phyloP scores from a whole-genome alignment of 2,329 filamentous ascomycete genomes.

The Eurotiales sp. region DNA sequence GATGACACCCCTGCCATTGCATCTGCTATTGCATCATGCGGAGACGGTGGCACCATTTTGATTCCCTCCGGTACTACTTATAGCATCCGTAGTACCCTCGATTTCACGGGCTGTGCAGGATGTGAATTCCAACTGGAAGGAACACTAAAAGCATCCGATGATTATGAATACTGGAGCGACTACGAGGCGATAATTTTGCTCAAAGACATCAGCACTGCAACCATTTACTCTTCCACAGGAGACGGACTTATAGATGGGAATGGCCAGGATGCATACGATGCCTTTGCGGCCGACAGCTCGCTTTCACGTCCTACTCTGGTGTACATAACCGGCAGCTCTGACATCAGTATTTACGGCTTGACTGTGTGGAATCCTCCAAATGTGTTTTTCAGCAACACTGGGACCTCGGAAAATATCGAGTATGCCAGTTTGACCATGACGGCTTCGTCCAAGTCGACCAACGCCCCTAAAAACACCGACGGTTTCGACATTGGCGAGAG shows the following conservation, averaged over 20 bases:
- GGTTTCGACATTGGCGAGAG: constrained; percentile 43
- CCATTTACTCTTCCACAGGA: constrained; percentile 39
- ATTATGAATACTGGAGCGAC: constrained; percentile 42
- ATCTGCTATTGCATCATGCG: constrained; percentile 40
- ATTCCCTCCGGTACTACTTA: constrained; percentile 43
- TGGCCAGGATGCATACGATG: constrained; percentile 42
- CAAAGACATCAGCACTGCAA: constrained; percentile 34
- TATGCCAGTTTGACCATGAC: constrained; percentile 38
- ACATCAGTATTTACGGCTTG: constrained; percentile 38
- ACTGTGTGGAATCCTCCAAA: constrained; percentile 43
- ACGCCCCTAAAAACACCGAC: constrained; percentile 41
- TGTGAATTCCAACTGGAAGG: constrained; percentile 49
- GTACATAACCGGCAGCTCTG: constrained; percentile 37
- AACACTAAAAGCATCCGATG: constrained; percentile 35
- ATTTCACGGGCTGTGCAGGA: constrained; percentile 40
- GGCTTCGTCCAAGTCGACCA: constrained; percentile 37
- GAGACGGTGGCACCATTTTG: constrained; percentile 44
- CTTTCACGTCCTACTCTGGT: constrained; percentile 42
- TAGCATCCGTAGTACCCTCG: constrained; percentile 41
- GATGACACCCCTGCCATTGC: constrained; percentile 46
- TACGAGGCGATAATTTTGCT: constrained; percentile 40
- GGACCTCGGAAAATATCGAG: constrained; percentile 31
- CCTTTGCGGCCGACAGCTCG: constrained; percentile 36
- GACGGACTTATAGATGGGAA: constrained; percentile 47
- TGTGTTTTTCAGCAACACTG: constrained; percentile 42